Conservation (phyloP, 352 stramenopile genomes). For the Phytophthora macrochlamydospora region DNA sequence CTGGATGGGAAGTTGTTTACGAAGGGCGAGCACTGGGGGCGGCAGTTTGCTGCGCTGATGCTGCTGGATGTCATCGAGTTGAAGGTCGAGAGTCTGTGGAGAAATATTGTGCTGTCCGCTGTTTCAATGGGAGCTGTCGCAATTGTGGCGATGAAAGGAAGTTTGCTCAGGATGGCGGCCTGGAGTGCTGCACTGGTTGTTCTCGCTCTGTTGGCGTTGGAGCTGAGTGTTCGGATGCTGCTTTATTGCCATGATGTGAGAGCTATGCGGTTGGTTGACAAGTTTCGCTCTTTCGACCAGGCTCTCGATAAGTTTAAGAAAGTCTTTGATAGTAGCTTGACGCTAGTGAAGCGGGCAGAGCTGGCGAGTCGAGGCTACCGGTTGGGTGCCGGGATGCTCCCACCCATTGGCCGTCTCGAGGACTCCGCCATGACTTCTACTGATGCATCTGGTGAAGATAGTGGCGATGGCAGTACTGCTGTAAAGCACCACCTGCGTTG, state of each 20-base stretch:
- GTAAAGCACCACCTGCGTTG: conserved; percentile 39
- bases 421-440: background rate
- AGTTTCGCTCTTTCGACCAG: conserved; percentile 12
- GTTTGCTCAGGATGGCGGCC: conserved; percentile 6
- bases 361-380: conserved; percentile 57
- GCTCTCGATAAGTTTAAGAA: conserved; percentile 21
- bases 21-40: background rate
- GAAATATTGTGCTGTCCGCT: background rate
- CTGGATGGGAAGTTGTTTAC: background rate
- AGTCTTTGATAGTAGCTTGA: conserved; percentile 40
- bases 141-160: background rate
- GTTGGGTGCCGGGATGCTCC: conserved; percentile 46
- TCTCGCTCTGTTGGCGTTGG: conserved; percentile 11
- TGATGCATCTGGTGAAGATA: background rate
- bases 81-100: background rate
- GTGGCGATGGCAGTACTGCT: background rate
- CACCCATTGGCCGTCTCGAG: conserved; percentile 62
- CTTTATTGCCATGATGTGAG: conserved; percentile 20
- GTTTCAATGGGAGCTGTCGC: background rate
- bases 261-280: conserved; percentile 9
- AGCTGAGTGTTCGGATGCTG: conserved; percentile 18
- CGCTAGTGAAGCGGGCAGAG: conserved; percentile 65
- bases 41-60: conserved; percentile 4
- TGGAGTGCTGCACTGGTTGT: background rate
- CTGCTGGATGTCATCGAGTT: conserved; percentile 13